Base-by-base conservation (phyloP, 2,329 filamentous ascomycete genomes). In the Triangularia verruculosa region DNA sequence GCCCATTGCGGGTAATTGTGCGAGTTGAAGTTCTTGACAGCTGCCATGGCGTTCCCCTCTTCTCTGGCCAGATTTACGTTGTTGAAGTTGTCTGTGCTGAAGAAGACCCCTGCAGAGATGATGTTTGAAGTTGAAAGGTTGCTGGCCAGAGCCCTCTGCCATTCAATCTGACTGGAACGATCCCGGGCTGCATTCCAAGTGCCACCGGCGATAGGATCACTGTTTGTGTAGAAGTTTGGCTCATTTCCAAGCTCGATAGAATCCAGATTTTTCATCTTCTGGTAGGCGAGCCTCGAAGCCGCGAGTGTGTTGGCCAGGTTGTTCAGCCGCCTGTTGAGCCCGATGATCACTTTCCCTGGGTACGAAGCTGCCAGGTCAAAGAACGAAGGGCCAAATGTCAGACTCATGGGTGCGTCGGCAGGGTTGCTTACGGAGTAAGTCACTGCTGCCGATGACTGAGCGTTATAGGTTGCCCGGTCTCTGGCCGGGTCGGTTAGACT, bases 231-330 rank as follows among this genome's bases (percentile, higher is more conserved):
- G 66, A 78, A 84, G 65, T 85, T 81, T 3, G 84, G 83, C 61
- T 86, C 83, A 67, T 86, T 86, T 1, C 83, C 83, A 1, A 86
- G 74, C 68, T 86, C 83, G 32, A 86, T 82, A 2, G 83, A 81
- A 17, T 80, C 73, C 11, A 86, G 70, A 64, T 84, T 86, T 4
- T 65, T 67, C 24, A 55, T 55, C 6, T 22, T 61, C 28, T 56
- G 51, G 52, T 28, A 51, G 0, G 79, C 83, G 0, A 77, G 69
- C 52, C 76, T 77, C 1, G 83, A 83, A 0, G 83, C 84, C 0
- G 77, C 75, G 32, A 86, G 80, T 0, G 82, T 86, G 66, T 86
- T 86, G n/a, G 74, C 69, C 17, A 84, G 74, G 54, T 84, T 76
- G 66, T 86, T 78, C 30, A 82, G 77, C 1, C 82, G 79, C 39